phyloP scores from a whole-genome alignment of 2,329 filamentous ascomycete genomes.

The Claviceps lovelessii region DNA sequence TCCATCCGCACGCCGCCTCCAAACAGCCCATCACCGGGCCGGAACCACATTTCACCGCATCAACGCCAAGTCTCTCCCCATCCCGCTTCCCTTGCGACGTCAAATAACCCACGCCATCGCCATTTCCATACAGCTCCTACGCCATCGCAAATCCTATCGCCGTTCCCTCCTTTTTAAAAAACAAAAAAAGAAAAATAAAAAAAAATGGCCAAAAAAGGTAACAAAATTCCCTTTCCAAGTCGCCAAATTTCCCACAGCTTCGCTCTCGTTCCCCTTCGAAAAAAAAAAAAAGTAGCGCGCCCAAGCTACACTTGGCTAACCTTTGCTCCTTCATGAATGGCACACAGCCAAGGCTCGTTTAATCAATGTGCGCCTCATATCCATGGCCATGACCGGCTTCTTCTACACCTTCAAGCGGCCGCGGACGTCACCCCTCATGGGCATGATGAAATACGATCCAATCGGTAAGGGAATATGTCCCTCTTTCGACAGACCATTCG shows the following conservation, averaged over 20 bases:
- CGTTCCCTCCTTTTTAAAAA: neutral
- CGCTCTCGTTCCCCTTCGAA: neutral
- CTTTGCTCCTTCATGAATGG: neutral
- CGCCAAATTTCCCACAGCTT: neutral
- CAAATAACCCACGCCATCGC: neutral
- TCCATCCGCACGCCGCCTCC: neutral
- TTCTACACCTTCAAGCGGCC: conserved; percentile 85
- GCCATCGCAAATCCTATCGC: neutral
- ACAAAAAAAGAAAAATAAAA: neutral
- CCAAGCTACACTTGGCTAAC: neutral
- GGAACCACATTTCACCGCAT: conserved; percentile 8
- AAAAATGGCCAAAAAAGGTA: conserved; percentile 16
- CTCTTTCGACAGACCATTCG: too few relatives aligned
- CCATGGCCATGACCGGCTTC: conserved; percentile 98
- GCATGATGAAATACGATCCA: conserved; percentile 98
- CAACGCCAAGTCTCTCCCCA: neutral
- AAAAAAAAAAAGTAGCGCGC: neutral
- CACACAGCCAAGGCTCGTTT: conserved; percentile 71
- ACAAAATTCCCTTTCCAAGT: neutral
- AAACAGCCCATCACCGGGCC: conserved; percentile 1
- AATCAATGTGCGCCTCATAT: conserved; percentile 83
- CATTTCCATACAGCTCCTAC: neutral
- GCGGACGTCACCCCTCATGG: conserved; percentile 67
- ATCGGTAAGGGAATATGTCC: conserved; percentile 48
- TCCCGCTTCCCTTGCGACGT: neutral